These are phyloP conservation scores for Dactylellina parvicollis DNA, from an alignment of 2,329 filamentous ascomycete species.

Conservation along the genomic window DNA sequence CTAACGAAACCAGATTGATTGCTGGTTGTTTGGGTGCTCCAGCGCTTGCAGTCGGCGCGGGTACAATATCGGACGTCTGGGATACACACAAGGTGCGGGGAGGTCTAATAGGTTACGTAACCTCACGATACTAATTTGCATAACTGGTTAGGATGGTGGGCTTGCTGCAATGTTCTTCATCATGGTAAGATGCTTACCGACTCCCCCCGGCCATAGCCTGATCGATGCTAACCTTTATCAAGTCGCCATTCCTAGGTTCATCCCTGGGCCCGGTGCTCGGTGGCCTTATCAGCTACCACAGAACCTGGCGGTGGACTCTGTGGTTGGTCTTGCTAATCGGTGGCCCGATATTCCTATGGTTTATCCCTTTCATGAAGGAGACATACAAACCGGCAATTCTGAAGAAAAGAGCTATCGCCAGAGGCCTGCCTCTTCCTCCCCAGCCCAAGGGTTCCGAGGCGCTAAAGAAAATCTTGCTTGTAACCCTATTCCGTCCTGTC, in stretches of 20 bases:
- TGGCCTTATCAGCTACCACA: constrained; percentile 56
- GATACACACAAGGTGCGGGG: constrained; percentile 48
- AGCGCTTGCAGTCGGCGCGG: constrained; percentile 65
- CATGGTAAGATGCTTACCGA: constrained; percentile 20
- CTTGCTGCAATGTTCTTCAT: constrained; percentile 50
- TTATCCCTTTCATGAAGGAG: constrained; percentile 72
- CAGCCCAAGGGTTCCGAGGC: constrained; percentile 64
- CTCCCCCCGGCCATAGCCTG: neutral
- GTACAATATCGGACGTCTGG: constrained; percentile 66
- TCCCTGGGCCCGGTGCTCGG: constrained; percentile 57
- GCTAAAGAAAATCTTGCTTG: constrained; percentile 70
- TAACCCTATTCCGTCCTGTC: constrained; percentile 76
- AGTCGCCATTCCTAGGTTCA: constrained; percentile 50
- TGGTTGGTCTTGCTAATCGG: constrained; percentile 77
- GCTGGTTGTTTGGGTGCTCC: constrained; percentile 61
- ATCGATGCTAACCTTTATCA: neutral
- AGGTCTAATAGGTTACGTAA: neutral
- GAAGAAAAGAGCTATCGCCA: constrained; percentile 68
- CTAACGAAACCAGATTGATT: constrained; percentile 62
- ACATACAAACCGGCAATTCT: constrained; percentile 71
- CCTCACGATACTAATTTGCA: neutral
- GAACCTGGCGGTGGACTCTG: constrained; percentile 75
- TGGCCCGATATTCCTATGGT: constrained; percentile 68
- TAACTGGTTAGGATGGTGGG: constrained; percentile 30
- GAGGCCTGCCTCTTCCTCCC: constrained; percentile 65